Conservation (phyloP, 495 filamentous ascomycete genomes). For the Thozetella sp. region DNA sequence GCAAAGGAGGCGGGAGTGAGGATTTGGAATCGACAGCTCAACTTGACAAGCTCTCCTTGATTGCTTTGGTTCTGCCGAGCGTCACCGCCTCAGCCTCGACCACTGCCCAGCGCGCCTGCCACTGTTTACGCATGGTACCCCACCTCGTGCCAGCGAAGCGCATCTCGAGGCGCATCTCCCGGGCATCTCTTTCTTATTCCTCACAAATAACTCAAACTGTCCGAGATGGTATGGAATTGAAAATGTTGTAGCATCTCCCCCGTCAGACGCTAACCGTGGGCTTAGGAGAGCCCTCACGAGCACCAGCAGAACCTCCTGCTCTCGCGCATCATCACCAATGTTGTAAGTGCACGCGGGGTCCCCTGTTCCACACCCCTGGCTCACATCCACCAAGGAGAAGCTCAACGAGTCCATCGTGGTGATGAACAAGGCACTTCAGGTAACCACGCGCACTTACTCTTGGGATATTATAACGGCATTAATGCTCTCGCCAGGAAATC, state of each 20-base stretch:
- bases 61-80: slow-evolving; percentile 17
- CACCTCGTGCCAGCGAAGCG: background rate
- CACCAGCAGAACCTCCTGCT: slow-evolving; percentile 94
- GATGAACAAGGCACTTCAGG: slow-evolving; percentile 90
- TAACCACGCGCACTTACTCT: slow-evolving; percentile 26
- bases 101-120: slow-evolving; percentile 7
- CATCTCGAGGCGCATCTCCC: too few species aligned
- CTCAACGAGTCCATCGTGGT: slow-evolving; percentile 92
- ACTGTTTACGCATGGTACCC: background rate
- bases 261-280: too few species aligned
- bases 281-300: slow-evolving; percentile 93
- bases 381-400: slow-evolving; percentile 71
- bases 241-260: too few species aligned
- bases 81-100: slow-evolving; percentile 20
- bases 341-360: slow-evolving; percentile 59
- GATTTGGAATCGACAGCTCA: background rate
- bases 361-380: background rate
- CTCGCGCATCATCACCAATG: slow-evolving; percentile 95
- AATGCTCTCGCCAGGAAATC: slow-evolving; percentile 68
- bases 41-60: background rate
- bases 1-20: background rate
- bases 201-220: too few species aligned
- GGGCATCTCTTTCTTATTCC: too few species aligned
- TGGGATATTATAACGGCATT: background rate
- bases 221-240: slow-evolving; percentile 19